Conservation (phyloP, 106 monocot species). For the Narthecium ossifragum region DNA sequence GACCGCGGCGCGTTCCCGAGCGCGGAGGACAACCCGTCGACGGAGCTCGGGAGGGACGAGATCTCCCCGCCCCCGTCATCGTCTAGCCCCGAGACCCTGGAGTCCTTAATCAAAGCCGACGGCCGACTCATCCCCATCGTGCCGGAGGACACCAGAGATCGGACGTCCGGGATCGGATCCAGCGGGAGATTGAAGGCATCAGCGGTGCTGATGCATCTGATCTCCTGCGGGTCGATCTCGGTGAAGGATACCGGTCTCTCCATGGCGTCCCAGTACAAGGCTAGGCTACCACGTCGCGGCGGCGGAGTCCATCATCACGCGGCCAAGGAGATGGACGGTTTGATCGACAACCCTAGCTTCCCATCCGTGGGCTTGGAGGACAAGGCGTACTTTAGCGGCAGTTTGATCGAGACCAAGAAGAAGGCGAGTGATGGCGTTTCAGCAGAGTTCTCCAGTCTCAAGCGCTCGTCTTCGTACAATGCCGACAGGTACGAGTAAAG, state of each 20-base stretch:
- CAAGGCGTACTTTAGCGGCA: constrained; percentile 87
- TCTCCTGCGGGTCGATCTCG: constrained; percentile 70
- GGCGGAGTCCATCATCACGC: constrained; percentile 14
- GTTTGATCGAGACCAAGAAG: constrained; percentile 77
- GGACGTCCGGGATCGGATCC: constrained; percentile 17
- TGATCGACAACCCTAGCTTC: constrained; percentile 10
- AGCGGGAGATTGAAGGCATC: constrained; percentile 56
- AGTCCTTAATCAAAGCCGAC: constrained; percentile 46
- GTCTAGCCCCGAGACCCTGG: constrained; percentile 64
- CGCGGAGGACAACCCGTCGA: constrained; percentile 6
- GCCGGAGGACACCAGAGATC: constrained; percentile 17
- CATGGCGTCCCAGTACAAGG: constrained; percentile 17
- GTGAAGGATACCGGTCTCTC: constrained; percentile 35
- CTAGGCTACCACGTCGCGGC: constrained; percentile 15
- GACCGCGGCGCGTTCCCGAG: constrained; percentile 4
- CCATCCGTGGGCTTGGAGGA: constrained; percentile 24
- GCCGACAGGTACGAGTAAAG: constrained; percentile 71
- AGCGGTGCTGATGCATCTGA: constrained; percentile 69
- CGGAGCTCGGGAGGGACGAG: constrained; percentile 53
- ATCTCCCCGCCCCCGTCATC: constrained; percentile 82
- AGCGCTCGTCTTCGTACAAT: constrained; percentile 73
- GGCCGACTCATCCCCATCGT: constrained; percentile 4
- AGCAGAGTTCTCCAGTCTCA: constrained; percentile 29
- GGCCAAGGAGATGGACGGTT: constrained; percentile 9
- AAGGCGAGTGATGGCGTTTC: constrained; percentile 11